phyloP scores from a whole-genome alignment of 2,329 filamentous ascomycete genomes.

The Colletotrichum scovillei region DNA sequence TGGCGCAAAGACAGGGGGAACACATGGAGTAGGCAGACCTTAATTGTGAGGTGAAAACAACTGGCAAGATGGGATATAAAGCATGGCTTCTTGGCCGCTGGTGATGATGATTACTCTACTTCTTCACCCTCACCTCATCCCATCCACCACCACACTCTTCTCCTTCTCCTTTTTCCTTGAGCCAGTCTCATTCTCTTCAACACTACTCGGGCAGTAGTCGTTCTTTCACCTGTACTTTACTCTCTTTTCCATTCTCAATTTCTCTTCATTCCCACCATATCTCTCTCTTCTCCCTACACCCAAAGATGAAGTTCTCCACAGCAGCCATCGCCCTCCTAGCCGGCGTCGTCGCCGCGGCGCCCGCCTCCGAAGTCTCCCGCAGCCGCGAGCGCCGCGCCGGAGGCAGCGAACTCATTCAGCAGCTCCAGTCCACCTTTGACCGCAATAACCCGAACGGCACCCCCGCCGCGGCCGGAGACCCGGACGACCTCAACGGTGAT shows the following conservation, averaged over 20 bases:
- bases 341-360: slow-evolving; percentile 22
- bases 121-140: slow-evolving; percentile 1
- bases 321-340: slow-evolving; percentile 21
- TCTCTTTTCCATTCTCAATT: not conserved
- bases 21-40: not conserved
- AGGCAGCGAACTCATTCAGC: slow-evolving; percentile 3
- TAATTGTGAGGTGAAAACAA: not conserved
- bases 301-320: slow-evolving; percentile 25
- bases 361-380: not conserved
- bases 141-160: not conserved
- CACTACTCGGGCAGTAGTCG: slow-evolving; percentile 32
- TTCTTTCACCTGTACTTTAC: not conserved
- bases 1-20: not conserved
- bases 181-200: slow-evolving; percentile 21
- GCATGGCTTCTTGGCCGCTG: not conserved
- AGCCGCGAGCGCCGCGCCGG: slow-evolving; percentile 21
- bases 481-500: not conserved
- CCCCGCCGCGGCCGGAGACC: too few species aligned
- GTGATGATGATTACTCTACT: not conserved
- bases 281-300: too few species aligned
- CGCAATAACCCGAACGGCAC: not conserved
- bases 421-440: slow-evolving; percentile 20
- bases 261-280: not conserved
- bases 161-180: not conserved
- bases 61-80: slow-evolving; percentile 18